A percentile compares a stretch with the other conserved stretches of the same genome.
These are phyloP conservation scores for Nothophoma quercina DNA, from an alignment of 2,329 filamentous ascomycete species.

Conservation along the genomic window DNA sequence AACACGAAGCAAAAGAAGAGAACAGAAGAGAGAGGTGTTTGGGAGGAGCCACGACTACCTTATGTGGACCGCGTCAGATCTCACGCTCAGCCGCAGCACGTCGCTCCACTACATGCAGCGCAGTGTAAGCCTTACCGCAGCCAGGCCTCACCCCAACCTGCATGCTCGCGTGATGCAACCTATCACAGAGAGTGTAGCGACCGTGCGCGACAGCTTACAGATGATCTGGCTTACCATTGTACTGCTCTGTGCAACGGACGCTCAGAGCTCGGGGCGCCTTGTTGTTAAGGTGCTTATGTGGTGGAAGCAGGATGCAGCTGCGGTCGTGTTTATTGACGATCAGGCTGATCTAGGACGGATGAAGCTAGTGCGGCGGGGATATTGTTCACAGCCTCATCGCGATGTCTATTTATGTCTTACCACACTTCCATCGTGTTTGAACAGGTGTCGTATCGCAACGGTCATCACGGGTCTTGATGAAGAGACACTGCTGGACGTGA, in stretches of 20 bases:
- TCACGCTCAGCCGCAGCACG: constrained; percentile 15
- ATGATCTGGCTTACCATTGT: constrained; percentile 1
- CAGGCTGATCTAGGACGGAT: not conserved
- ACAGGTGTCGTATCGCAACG: not conserved
- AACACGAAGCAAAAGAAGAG: not conserved
- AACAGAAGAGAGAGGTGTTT: not conserved
- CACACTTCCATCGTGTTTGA: not conserved
- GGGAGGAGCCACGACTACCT: not conserved
- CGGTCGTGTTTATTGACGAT: not conserved
- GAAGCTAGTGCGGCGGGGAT: not conserved
- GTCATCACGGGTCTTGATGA: no score
- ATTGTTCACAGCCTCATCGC: constrained; percentile 7
- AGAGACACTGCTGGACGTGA: no score
- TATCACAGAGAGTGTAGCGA: not conserved
- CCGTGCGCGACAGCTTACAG: no score
- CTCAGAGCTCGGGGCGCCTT: constrained; percentile 4
- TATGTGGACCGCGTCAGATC: constrained; percentile 4
- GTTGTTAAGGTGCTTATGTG: constrained; percentile 8
- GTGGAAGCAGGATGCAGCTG: not conserved
- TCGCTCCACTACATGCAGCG: no score
- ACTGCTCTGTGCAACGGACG: not conserved
- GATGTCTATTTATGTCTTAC: constrained; percentile 8
- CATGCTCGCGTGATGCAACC: not conserved
- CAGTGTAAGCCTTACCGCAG: constrained; percentile 13
- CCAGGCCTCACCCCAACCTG: not conserved